Evolutionary conservation across 345 rosid species (phyloP), one percentile per base, ranked within the genome.

Genomic region (Arabis alpina): DNA sequence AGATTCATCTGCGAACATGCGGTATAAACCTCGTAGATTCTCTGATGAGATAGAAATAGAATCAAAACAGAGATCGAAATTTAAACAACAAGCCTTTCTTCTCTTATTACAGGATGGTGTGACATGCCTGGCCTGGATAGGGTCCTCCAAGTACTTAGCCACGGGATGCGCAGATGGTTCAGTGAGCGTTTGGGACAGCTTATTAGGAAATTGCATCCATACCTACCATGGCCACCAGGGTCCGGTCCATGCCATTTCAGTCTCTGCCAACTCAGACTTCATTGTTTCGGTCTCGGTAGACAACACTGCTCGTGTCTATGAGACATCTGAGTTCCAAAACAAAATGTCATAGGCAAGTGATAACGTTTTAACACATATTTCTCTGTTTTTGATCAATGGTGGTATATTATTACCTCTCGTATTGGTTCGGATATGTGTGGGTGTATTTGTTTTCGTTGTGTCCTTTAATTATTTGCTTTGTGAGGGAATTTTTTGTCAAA

Each of bases 161-260:
- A 82, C 98, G 0, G 99, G 98, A 10, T 89, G 93, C 12, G 77
- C 74, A 0, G 89, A 89, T 51, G 98, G 98, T 70, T 79, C 80
- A 68, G 87, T 94, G 64, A 72, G 82, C 19, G 16, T 94, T 23
- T 91, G 98, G 98, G 94, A 94, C 65, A 76, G 90, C 80, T 90
- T 89, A 2, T 85, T 90, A 3, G 96, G 95, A 3, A 88, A 80
- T 36, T 88, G 92, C 48, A 71, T 84, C 0, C 83, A 81, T 75
- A 87, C 80, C 45, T 87, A 78, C 58, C 71, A 84, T 6, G 98
- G 96, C n/a, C 99, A 91, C 8, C 54, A 81, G 0, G 85, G 77
- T 50, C 80, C 81, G 52, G 68, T 94, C 41, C 93, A 89, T 49
- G 76, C 87, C 42, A 62, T 89, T 13, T 79, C 92, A 6, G 61